Percentiles rank a stretch among this genome's conserved stretches.
Conservation (phyloP, 2,329 filamentous ascomycete species). For the Colletotrichum karsti region DNA sequence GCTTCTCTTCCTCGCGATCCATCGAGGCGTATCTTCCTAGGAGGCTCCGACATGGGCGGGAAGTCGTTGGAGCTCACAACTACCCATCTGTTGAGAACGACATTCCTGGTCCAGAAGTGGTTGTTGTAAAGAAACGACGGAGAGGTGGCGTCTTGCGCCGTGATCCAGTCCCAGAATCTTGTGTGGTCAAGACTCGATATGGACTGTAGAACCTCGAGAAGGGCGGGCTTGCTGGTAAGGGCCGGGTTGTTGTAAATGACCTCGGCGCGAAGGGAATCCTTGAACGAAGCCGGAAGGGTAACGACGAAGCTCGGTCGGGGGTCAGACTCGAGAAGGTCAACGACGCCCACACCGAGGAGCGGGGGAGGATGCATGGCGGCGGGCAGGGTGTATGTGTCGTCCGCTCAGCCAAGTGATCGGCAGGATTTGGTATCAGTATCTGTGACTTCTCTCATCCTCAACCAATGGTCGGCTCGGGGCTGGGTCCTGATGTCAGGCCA, state of each 20-base stretch:
- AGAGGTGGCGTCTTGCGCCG: constrained; percentile 25
- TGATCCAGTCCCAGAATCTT: constrained; percentile 51
- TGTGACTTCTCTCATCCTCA: constrained; percentile 21
- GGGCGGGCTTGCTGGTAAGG: constrained; percentile 37
- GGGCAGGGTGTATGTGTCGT: constrained; percentile 4
- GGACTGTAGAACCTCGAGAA: constrained; percentile 41
- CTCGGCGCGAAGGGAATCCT: constrained; percentile 23
- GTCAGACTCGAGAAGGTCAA: constrained; percentile 50
- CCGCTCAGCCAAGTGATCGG: constrained; percentile 28
- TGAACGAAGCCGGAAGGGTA: constrained; percentile 27
- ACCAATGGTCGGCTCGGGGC: constrained; percentile 9
- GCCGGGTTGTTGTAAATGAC: constrained; percentile 48
- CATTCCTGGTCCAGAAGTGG: constrained; percentile 45
- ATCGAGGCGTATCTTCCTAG: constrained; percentile 41
- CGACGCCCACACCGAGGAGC: constrained; percentile 39
- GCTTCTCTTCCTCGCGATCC: constrained; percentile 30
- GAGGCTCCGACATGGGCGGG: constrained; percentile 39
- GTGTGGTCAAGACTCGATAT: constrained; percentile 40
- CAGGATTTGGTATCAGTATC: constrained; percentile 22
- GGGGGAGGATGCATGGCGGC: constrained; percentile 29
- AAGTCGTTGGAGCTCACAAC: constrained; percentile 49
- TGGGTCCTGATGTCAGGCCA: neutral
- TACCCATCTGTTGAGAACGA: constrained; percentile 44
- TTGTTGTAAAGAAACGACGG: constrained; percentile 41
- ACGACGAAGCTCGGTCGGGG: constrained; percentile 52